Percentiles rank a stretch among this genome's conserved stretches.
phyloP scores from a whole-genome alignment of 371 early-diverging fungal genomes.

The Haplosporangium sp. region DNA sequence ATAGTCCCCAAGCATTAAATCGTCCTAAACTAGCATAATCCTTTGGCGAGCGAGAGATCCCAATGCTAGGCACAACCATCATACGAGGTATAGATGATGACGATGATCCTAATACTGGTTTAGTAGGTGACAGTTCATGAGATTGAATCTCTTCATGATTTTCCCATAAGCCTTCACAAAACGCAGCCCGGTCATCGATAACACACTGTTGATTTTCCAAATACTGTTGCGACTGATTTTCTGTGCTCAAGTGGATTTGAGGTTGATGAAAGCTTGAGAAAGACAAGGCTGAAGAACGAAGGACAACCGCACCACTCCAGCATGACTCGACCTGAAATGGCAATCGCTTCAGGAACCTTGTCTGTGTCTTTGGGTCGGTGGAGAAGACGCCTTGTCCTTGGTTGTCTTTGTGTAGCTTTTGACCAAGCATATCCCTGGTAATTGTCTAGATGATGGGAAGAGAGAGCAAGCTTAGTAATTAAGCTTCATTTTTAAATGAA shows the following conservation, averaged over 20 bases:
- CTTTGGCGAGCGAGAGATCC: conserved; percentile 8
- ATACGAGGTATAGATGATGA: conserved; percentile 4
- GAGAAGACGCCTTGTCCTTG: conserved; percentile 1
- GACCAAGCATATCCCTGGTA: conserved; percentile 30
- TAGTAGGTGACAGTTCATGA: too few relatives aligned
- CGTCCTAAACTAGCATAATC: conserved; percentile 11
- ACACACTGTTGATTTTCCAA: not conserved
- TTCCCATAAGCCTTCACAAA: not conserved
- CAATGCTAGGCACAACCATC: conserved; percentile 23
- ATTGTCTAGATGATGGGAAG: conserved; percentile 3
- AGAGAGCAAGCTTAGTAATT: not conserved
- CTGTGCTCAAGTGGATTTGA: not conserved
- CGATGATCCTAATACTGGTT: not conserved
- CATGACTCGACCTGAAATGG: conserved; percentile 42
- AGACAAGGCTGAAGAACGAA: conserved; percentile 1
- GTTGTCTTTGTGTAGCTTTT: conserved; percentile 1
- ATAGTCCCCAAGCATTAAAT: conserved; percentile 34
- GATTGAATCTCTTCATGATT: not conserved
- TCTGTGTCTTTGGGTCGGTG: conserved; percentile 18
- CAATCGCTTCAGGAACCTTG: conserved; percentile 26
- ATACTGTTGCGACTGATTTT: not conserved
- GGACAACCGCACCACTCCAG: conserved; percentile 32
- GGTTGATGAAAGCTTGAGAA: not conserved
- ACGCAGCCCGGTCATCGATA: not conserved
- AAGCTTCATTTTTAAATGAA: not conserved